Evolutionary conservation across 2,329 filamentous ascomycete species (phyloP).

Genomic region (Verticillium albo-atrum): DNA sequence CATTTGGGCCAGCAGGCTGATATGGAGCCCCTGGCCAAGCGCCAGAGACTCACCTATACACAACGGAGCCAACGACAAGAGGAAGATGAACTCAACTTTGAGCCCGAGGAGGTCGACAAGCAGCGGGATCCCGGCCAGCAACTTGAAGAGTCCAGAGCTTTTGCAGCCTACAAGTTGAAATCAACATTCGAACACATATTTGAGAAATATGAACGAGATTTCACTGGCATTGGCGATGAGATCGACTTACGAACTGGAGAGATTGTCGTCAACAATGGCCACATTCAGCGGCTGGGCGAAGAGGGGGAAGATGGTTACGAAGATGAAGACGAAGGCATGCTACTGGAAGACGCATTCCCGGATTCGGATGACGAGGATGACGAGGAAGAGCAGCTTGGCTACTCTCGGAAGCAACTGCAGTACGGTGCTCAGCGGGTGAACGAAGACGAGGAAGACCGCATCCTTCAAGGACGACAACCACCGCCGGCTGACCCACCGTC

Average conservation of each 20-base stretch:
- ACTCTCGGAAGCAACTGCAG: background rate
- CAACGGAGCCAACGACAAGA: slow-evolving; percentile 31
- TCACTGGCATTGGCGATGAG: slow-evolving; percentile 79
- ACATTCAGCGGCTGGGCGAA: slow-evolving; percentile 47
- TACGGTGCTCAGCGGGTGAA: slow-evolving; percentile 13
- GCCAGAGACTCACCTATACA: slow-evolving; percentile 48
- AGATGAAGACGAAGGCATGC: slow-evolving; percentile 29
- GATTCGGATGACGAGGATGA: slow-evolving; percentile 14
- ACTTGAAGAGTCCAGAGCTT: slow-evolving; percentile 57
- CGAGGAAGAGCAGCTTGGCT: slow-evolving; percentile 14
- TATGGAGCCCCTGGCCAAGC: slow-evolving; percentile 60
- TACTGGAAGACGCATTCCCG: slow-evolving; percentile 17
- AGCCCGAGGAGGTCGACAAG: slow-evolving; percentile 40
- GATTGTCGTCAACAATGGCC: slow-evolving; percentile 88
- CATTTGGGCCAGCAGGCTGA: background rate
- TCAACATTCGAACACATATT: slow-evolving; percentile 86
- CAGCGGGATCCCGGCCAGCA: slow-evolving; percentile 50
- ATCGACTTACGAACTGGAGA: slow-evolving; percentile 79
- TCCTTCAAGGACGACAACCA: slow-evolving; percentile 11
- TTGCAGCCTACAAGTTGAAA: slow-evolving; percentile 69
- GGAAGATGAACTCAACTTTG: slow-evolving; percentile 43
- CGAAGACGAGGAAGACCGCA: slow-evolving; percentile 22
- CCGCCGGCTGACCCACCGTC: slow-evolving; percentile 2
- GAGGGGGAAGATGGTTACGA: slow-evolving; percentile 24
- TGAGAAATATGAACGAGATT: slow-evolving; percentile 80